Conservation (phyloP, 2,329 filamentous ascomycete genomes). For the Thielaviopsis euricoi region DNA sequence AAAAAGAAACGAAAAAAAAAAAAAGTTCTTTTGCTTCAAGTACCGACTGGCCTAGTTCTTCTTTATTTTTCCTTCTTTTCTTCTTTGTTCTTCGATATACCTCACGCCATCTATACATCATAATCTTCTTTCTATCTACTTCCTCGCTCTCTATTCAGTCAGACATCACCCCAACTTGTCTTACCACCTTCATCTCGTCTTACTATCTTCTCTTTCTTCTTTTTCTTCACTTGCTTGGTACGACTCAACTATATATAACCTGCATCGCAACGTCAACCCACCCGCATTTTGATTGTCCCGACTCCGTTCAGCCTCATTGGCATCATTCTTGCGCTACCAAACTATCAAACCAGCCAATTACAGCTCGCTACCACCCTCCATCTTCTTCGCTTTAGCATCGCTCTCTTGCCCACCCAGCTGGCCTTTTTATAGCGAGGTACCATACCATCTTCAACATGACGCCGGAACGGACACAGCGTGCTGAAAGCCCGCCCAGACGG, state of each 20-base stretch:
- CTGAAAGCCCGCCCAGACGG: constrained; percentile 12
- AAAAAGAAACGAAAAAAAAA: too few relatives aligned
- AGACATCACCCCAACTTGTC: neutral
- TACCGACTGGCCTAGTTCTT: neutral
- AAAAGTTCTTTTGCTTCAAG: neutral
- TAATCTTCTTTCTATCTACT: neutral
- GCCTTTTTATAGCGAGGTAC: neutral
- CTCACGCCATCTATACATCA: neutral
- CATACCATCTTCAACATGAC: neutral
- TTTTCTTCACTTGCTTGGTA: neutral
- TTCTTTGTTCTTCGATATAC: neutral
- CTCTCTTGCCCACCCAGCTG: neutral
- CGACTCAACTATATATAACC: too few relatives aligned
- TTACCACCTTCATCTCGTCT: neutral
- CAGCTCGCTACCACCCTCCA: neutral
- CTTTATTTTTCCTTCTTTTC: neutral
- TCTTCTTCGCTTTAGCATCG: neutral
- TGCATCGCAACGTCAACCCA: neutral
- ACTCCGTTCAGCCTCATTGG: neutral
- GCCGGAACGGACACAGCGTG: neutral
- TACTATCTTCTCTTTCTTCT: neutral
- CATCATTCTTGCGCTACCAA: neutral
- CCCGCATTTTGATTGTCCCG: neutral
- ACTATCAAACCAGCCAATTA: neutral
- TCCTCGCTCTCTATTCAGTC: neutral